Base-by-base conservation (phyloP, 1,284 basidiomycete genomes). In the Wallemia ichthyophaga region DNA sequence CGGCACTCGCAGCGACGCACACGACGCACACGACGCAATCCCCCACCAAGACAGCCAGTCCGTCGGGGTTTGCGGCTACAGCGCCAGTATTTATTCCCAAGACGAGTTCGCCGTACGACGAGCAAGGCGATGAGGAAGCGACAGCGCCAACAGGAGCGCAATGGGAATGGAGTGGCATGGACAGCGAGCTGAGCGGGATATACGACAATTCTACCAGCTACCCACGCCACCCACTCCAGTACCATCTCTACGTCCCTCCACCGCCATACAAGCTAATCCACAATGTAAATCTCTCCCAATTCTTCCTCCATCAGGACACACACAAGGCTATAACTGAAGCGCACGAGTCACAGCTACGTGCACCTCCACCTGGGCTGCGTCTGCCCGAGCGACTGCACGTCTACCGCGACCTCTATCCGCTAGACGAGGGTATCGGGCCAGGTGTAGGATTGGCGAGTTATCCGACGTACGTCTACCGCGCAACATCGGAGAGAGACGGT, bases 321-420 rank as follows among this genome's bases (percentile, higher is more conserved):
- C 32, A 24, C 37, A 57, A n/a, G 33, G 56, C 15, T 62, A 53
- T 61, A 54, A 58, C 23, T 61, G 58, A 48, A 59, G 59, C 23
- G 61, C 56, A 26, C 61, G 58, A 56, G 27, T 11, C 11, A 3
- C 37, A 48, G n/a, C n/a, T 48, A 5, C 11, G 37, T 5, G 37
- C 72, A 15, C 66, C 69, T 9, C 66, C 71, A 56, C 62, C 61
- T 5, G 76, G 76, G 0, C 72, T 78, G 9, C 76, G 76, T 23
- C 73, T 94, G 7, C 91, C 91, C 0, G 81, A 85, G 25, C 85
- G 92, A 65, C 70, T 94, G 7, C 85, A 91, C 66, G 86, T 85
- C 1, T 95, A 95, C 66, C 87, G 95, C 68, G 81, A 82, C 0
- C 76, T 95, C 11, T 77, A 83, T 1, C 84, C 84, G 0, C 73